Conservation (phyloP, 768 basidiomycete genomes). For the Daedaleopsis nitida region DNA sequence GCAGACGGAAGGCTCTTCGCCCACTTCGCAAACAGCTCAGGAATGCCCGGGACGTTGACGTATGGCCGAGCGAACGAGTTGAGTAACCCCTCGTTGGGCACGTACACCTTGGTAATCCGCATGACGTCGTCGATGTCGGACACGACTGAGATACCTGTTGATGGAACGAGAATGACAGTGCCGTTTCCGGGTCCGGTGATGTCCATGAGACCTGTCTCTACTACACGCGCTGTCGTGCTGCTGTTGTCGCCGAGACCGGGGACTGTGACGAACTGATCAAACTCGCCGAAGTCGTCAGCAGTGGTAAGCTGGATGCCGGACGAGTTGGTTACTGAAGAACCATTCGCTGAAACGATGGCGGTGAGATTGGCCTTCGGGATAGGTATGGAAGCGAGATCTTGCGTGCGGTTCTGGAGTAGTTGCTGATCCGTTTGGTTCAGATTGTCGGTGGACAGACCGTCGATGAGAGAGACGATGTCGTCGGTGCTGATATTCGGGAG, state of each 20-base stretch:
- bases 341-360: slow-evolving; percentile 21
- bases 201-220: slow-evolving; percentile 23
- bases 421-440: slow-evolving; percentile 18
- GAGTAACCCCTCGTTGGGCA: slow-evolving; percentile 33
- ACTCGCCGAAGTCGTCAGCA: slow-evolving; percentile 25
- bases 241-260: slow-evolving; percentile 19
- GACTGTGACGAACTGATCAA: slow-evolving; percentile 25
- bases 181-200: slow-evolving; percentile 30
- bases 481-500: slow-evolving; percentile 22
- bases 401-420: slow-evolving; percentile 26
- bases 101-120: slow-evolving; percentile 36
- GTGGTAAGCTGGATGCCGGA: slow-evolving; percentile 23
- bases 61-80: slow-evolving; percentile 36
- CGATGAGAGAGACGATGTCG: slow-evolving; percentile 23
- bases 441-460: slow-evolving; percentile 22
- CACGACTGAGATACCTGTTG: slow-evolving; percentile 32
- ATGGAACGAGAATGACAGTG: slow-evolving; percentile 33
- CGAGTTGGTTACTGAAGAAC: slow-evolving; percentile 20
- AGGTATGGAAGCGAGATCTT: slow-evolving; percentile 25
- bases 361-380: slow-evolving; percentile 23
- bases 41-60: slow-evolving; percentile 32
- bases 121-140: slow-evolving; percentile 40
- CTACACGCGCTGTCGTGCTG: slow-evolving; percentile 12
- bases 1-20: slow-evolving; percentile 23
- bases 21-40: slow-evolving; percentile 33